Percentiles rank a stretch among this genome's conserved stretches.
Evolutionary conservation across 768 basidiomycete genomes (phyloP).

Genomic region (Gloeophyllum trabeum): DNA sequence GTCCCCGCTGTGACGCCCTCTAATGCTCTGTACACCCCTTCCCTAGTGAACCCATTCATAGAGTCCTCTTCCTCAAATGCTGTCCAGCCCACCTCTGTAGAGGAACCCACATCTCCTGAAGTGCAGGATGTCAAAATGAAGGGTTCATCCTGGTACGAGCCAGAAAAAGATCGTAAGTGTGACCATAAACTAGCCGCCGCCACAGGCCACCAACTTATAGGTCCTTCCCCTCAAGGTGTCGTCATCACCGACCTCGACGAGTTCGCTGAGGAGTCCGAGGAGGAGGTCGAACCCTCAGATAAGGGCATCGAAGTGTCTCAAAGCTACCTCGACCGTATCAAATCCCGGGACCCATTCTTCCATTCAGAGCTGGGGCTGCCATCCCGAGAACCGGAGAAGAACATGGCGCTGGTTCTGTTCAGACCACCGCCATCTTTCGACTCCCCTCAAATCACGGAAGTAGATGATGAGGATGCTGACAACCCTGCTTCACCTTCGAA

Average conservation of each 20-base stretch:
- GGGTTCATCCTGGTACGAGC: constrained; percentile 52
- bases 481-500: not conserved
- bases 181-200: constrained; percentile 2
- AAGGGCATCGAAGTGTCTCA: too few species aligned
- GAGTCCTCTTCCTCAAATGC: constrained; percentile 3
- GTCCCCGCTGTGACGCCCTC: constrained; percentile 3
- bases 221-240: constrained; percentile 33
- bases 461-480: not conserved
- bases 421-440: constrained; percentile 8
- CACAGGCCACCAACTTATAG: constrained; percentile 2
- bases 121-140: constrained; percentile 54
- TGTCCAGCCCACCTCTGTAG: constrained; percentile 25
- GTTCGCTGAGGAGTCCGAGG: constrained; percentile 19
- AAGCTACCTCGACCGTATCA: too few species aligned
- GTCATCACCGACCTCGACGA: constrained; percentile 44
- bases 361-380: too few species aligned
- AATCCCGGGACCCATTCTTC: too few species aligned
- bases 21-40: not conserved
- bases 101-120: constrained; percentile 24
- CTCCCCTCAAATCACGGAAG: constrained; percentile 6
- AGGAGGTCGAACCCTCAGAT: constrained; percentile 1
- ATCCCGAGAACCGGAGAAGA: constrained; percentile 5
- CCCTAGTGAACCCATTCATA: not conserved
- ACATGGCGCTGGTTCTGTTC: constrained; percentile 18
- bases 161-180: constrained; percentile 56